These are phyloP conservation scores for Xeromyces bisporus DNA, from an alignment of 495 filamentous ascomycete genomes.

Conservation along the genomic window DNA sequence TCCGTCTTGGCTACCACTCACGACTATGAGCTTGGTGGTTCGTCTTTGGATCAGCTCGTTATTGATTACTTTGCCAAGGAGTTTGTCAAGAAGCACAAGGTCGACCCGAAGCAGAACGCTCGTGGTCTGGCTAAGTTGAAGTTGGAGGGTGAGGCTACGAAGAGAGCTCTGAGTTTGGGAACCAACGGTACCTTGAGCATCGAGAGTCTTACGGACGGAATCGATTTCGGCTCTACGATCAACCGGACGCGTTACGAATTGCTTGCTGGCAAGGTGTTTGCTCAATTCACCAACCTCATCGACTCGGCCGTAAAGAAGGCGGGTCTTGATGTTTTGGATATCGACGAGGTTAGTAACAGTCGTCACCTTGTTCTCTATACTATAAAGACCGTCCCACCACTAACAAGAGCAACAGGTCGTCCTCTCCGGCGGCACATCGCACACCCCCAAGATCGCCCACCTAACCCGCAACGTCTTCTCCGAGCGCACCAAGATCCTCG, in stretches of 20 bases:
- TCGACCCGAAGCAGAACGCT: slow-evolving; percentile 66
- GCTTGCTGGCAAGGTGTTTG: slow-evolving; percentile 67
- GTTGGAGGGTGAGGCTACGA: slow-evolving; percentile 74
- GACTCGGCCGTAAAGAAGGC: slow-evolving; percentile 81
- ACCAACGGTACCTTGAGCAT: slow-evolving; percentile 78
- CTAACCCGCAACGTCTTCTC: slow-evolving; percentile 67
- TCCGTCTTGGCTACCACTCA: slow-evolving; percentile 84
- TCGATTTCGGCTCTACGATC: slow-evolving; percentile 80
- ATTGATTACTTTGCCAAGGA: slow-evolving; percentile 97
- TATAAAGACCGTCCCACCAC: slow-evolving; percentile 1
- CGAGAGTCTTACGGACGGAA: slow-evolving; percentile 69
- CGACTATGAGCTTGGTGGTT: slow-evolving; percentile 80
- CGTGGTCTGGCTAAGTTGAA: slow-evolving; percentile 81
- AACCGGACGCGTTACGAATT: slow-evolving; percentile 89
- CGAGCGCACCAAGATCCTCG: slow-evolving; percentile 56
- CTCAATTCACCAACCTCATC: slow-evolving; percentile 69
- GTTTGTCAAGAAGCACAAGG: slow-evolving; percentile 87
- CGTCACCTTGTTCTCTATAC: neutral
- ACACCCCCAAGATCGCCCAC: slow-evolving; percentile 81
- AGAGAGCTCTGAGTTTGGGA: slow-evolving; percentile 77
- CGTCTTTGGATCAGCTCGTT: slow-evolving; percentile 69
- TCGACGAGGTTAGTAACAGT: slow-evolving; percentile 49
- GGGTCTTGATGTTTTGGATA: slow-evolving; percentile 75
- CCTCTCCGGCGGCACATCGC: slow-evolving; percentile 77
- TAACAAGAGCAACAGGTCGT: slow-evolving; percentile 40